A percentile compares a stretch with the other conserved stretches of the same genome.
Conservation (phyloP, 2,329 filamentous ascomycete genomes). For the Fusarium pseudograminearum region DNA sequence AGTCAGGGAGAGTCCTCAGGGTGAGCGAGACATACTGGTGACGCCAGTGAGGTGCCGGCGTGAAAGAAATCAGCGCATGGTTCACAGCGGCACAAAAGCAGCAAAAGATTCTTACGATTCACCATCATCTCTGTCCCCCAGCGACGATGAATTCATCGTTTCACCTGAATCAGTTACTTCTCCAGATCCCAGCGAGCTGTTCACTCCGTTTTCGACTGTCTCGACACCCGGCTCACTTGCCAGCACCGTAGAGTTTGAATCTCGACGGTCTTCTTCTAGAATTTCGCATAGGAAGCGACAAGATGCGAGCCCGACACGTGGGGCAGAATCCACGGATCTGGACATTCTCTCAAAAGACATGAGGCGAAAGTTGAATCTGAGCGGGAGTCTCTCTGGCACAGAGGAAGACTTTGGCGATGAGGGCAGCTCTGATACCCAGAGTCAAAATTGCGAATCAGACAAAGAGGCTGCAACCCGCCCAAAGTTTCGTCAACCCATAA, state of each 20-base stretch:
- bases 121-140: not conserved
- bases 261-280: not conserved
- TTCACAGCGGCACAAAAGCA: not conserved
- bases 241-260: not conserved
- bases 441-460: not conserved
- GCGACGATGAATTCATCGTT: not conserved
- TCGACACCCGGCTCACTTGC: conserved; percentile 18
- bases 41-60: conserved; percentile 11
- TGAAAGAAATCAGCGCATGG: not conserved
- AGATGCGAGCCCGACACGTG: conserved; percentile 17
- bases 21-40: not conserved
- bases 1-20: not conserved
- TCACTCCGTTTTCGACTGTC: conserved; percentile 4
- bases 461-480: not conserved
- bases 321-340: not conserved
- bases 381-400: not conserved
- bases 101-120: not conserved
- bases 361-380: not conserved
- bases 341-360: not conserved
- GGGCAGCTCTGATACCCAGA: not conserved
- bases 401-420: not conserved
- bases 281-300: not conserved
- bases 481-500: not conserved
- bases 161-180: conserved; percentile 22
- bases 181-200: conserved; percentile 19